Conservation (phyloP, 139 green algal species). For the Chlorella sp. region DNA sequence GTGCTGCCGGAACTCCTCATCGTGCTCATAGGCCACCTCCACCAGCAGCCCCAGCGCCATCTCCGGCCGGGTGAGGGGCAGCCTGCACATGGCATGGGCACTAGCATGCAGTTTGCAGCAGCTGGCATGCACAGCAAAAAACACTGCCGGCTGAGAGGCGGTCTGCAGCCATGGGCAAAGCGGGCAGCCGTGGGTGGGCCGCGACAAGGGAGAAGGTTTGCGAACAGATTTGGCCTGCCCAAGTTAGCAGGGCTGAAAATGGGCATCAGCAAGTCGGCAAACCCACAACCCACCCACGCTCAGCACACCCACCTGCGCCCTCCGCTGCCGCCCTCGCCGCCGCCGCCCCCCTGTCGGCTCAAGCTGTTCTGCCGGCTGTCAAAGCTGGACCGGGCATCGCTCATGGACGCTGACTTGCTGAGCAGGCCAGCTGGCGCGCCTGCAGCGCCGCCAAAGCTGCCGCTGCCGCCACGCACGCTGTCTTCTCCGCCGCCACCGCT, state of each 20-base stretch:
- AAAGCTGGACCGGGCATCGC: neutral
- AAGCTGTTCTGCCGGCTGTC: slow-evolving; percentile 31
- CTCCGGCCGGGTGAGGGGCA: slow-evolving; percentile 77
- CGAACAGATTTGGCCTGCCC: no score
- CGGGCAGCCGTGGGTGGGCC: no score
- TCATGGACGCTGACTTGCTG: neutral
- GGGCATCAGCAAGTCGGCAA: neutral
- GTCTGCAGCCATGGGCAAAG: no score
- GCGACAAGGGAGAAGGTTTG: no score
- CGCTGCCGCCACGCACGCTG: neutral
- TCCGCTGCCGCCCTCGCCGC: neutral
- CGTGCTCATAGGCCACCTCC: slow-evolving; percentile 93
- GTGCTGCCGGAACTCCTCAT: slow-evolving; percentile 86
- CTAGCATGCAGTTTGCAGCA: no score
- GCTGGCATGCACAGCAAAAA: no score
- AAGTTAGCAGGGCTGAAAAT: neutral
- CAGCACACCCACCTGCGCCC: neutral
- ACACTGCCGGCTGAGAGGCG: no score
- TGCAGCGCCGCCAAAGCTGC: neutral
- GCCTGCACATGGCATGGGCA: slow-evolving; percentile 2
- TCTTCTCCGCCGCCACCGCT: neutral
- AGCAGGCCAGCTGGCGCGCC: neutral
- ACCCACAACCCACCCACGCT: neutral
- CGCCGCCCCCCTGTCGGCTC: slow-evolving; percentile 6
- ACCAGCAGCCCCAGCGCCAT: slow-evolving; percentile 88